Conservation (phyloP, 495 filamentous ascomycete genomes). For the Lophium mytilinum region DNA sequence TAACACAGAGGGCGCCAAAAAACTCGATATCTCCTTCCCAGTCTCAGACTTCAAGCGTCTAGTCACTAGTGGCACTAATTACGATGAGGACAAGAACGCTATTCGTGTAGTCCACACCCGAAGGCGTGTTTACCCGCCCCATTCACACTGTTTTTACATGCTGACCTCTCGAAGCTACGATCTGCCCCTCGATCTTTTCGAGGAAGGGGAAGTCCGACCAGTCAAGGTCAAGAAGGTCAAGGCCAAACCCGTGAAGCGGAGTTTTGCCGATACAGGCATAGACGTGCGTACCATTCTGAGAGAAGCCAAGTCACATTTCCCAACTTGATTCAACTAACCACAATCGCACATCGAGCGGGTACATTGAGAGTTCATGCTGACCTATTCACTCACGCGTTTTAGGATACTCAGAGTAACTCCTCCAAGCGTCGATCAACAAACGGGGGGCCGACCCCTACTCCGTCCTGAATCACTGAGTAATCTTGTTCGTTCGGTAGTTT, state of each 20-base stretch:
- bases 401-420: not conserved
- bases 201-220: conserved; percentile 56
- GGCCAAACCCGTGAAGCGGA: conserved; percentile 30
- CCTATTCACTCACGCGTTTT: conserved; percentile 1
- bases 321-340: not conserved
- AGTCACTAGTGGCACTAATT: conserved; percentile 59
- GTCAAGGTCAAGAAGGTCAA: conserved; percentile 25
- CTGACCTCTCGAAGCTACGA: conserved; percentile 53
- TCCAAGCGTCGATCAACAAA: conserved; percentile 23
- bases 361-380: not conserved
- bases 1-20: conserved; percentile 42
- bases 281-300: conserved; percentile 26
- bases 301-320: not conserved
- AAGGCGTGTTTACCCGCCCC: conserved; percentile 49
- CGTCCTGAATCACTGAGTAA: not conserved
- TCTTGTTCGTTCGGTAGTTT: not conserved
- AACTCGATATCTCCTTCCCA: conserved; percentile 61
- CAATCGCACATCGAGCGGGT: not conserved
- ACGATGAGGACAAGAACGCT: conserved; percentile 54
- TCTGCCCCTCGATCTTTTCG: conserved; percentile 84
- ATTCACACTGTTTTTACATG: not conserved
- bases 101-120: conserved; percentile 65
- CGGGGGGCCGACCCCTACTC: not conserved
- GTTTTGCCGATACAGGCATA: conserved; percentile 26
- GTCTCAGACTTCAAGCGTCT: conserved; percentile 65